phyloP scores from a whole-genome alignment of 2,329 filamentous ascomycete genomes.

The Aciculosporium take region DNA sequence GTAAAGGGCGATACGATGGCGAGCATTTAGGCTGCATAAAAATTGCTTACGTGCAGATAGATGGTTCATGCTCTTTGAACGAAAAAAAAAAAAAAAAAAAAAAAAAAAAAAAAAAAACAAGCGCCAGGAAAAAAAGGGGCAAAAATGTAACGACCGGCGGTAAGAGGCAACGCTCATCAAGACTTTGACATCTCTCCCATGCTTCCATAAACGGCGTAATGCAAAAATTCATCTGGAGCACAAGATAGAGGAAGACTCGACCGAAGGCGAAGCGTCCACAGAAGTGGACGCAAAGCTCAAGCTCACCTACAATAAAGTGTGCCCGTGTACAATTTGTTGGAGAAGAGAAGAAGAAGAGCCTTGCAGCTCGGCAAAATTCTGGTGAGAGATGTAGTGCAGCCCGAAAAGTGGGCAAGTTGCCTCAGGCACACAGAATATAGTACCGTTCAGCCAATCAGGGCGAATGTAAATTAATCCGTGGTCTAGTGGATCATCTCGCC shows the following conservation, averaged over 20 bases:
- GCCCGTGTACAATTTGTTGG: conserved; percentile 48
- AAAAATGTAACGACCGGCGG: conserved; percentile 53
- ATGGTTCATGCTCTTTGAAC: no score
- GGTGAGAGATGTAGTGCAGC: conserved; percentile 6
- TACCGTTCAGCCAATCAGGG: conserved; percentile 26
- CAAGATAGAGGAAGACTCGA: conserved; percentile 62
- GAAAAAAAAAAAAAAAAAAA: no score
- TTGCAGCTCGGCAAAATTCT: conserved; percentile 10
- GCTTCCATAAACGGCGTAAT: conserved; percentile 58
- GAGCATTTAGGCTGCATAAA: no score
- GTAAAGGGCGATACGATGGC: no score
- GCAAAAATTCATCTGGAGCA: conserved; percentile 41
- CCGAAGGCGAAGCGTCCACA: conserved; percentile 26
- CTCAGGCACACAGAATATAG: conserved; percentile 3
- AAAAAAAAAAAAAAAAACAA: no score
- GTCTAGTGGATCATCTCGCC: conserved; percentile 13
- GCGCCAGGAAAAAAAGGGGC: not conserved
- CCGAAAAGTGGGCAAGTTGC: not conserved
- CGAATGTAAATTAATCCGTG: conserved; percentile 29
- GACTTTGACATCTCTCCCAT: conserved; percentile 41
- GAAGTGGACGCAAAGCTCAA: conserved; percentile 32
- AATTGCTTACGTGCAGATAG: no score
- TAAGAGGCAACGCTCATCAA: conserved; percentile 55
- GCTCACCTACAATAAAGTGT: conserved; percentile 61
- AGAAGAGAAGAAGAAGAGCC: conserved; percentile 23